Evolutionary conservation across 352 stramenopile genomes (phyloP).

Genomic region (Pythium phragmitis): DNA sequence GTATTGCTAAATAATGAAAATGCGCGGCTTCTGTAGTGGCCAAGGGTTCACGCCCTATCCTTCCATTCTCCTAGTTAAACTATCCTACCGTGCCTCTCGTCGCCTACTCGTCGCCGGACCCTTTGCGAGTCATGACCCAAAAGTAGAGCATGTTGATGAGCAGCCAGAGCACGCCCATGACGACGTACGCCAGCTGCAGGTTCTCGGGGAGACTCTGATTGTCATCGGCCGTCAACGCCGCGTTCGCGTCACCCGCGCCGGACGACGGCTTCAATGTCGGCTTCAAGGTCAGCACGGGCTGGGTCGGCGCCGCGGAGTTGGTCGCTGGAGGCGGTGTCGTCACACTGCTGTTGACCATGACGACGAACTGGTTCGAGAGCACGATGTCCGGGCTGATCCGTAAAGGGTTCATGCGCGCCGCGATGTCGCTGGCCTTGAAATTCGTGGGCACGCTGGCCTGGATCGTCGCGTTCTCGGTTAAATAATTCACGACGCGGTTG

Average conservation of each 20-base stretch:
- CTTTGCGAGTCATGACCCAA: constrained; percentile 25
- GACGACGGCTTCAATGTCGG: not conserved
- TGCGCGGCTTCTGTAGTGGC: not conserved
- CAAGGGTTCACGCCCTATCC: not conserved
- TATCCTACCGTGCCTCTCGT: not conserved
- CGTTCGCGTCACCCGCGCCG: not conserved
- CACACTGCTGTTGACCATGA: constrained; percentile 17
- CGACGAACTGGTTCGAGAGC: constrained; percentile 21
- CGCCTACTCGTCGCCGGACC: not conserved
- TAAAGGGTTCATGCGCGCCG: constrained; percentile 17
- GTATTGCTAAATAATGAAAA: not conserved
- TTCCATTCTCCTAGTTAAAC: not conserved
- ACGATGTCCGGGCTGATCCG: constrained; percentile 30
- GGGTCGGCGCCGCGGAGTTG: not conserved
- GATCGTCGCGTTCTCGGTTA: constrained; percentile 32
- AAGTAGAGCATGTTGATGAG: constrained; percentile 30
- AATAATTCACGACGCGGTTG: constrained; percentile 32
- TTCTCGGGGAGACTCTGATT: constrained; percentile 18
- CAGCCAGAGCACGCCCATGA: constrained; percentile 28
- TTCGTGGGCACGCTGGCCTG: constrained; percentile 20
- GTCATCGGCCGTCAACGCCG: not conserved
- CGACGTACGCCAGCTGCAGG: constrained; percentile 23
- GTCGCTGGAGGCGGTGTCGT: not conserved
- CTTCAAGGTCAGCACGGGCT: not conserved
- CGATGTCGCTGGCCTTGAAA: constrained; percentile 16